A percentile compares a stretch with the other conserved stretches of the same genome.
Evolutionary conservation across 129 eudicot genomes (phyloP).

Genomic region (Sambucus nigra): DNA sequence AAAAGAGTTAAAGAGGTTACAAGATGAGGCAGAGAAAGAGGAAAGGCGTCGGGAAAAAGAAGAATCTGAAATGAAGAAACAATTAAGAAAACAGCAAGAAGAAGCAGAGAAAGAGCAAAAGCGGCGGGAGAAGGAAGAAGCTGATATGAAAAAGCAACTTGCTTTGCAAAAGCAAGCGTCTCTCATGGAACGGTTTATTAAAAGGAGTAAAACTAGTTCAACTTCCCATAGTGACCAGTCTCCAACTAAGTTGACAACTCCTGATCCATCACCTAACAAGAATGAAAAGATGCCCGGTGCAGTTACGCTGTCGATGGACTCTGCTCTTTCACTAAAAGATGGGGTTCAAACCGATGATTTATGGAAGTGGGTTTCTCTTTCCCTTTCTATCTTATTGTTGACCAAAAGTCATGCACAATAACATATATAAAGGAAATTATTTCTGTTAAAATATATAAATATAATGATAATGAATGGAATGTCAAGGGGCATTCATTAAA

Average conservation of each 20-base stretch:
- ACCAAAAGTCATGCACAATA: too few species aligned
- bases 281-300: conserved; percentile 22
- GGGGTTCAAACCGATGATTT: conserved; percentile 31
- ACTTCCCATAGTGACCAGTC: conserved; percentile 34
- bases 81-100: conserved; percentile 69
- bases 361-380: conserved; percentile 50
- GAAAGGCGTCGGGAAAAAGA: conserved; percentile 72
- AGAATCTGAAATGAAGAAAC: conserved; percentile 57
- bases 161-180: conserved; percentile 86
- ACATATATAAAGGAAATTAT: too few species aligned
- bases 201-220: conserved; percentile 39
- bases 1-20: conserved; percentile 73
- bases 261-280: conserved; percentile 17
- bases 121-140: conserved; percentile 78
- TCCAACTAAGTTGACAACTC: conserved; percentile 11
- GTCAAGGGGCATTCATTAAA: too few species aligned
- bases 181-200: conserved; percentile 71
- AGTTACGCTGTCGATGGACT: conserved; percentile 50
- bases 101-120: conserved; percentile 67
- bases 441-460: too few species aligned
- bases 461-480: too few species aligned
- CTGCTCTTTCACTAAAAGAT: conserved; percentile 31
- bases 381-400: neutral
- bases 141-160: conserved; percentile 57
- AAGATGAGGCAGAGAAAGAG: conserved; percentile 86